Percentiles rank a stretch among this genome's conserved stretches.
These are phyloP conservation scores for Scopulariopsis brevicaulis DNA, from an alignment of 2,329 filamentous ascomycete genomes.

Conservation along the genomic window DNA sequence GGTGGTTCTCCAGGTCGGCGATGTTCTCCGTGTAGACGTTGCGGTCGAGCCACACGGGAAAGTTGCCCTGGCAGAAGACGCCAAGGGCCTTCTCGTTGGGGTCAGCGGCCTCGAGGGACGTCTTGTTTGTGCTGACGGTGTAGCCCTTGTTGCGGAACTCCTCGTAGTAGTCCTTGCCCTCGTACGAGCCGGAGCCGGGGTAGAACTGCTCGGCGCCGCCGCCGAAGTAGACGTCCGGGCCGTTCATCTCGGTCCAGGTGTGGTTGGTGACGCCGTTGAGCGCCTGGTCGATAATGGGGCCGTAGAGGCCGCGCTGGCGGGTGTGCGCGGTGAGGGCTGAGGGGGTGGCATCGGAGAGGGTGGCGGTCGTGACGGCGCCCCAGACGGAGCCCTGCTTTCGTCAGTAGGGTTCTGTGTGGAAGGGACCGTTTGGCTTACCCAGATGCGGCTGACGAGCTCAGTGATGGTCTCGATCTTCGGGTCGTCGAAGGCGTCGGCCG, in stretches of 20 bases:
- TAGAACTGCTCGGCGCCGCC: conserved; percentile 76
- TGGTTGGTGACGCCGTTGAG: conserved; percentile 70
- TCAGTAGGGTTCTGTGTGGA: conserved; percentile 7
- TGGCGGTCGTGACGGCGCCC: conserved; percentile 69
- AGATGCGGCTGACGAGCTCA: conserved; percentile 63
- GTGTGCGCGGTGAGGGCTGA: conserved; percentile 66
- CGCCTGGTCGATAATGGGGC: conserved; percentile 62
- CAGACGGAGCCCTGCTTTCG: conserved; percentile 34
- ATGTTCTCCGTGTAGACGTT: conserved; percentile 70
- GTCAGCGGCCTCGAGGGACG: conserved; percentile 46
- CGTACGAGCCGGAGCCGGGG: conserved; percentile 50
- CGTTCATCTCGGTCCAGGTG: conserved; percentile 64
- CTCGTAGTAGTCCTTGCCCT: conserved; percentile 68
- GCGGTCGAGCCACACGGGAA: conserved; percentile 79
- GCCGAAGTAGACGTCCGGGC: conserved; percentile 73
- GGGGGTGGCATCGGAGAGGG: conserved; percentile 71
- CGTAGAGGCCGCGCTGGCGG: conserved; percentile 56
- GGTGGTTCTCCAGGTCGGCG: conserved; percentile 52
- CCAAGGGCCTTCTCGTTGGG: conserved; percentile 57
- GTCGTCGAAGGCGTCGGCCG: conserved; percentile 62
- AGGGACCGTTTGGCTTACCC: conserved; percentile 29
- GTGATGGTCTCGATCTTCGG: conserved; percentile 79
- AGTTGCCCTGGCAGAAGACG: conserved; percentile 63
- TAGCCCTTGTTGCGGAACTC: conserved; percentile 65
- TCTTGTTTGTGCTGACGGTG: conserved; percentile 62